phyloP scores from a whole-genome alignment of 169 alveolate species.

The Eimeria tenella region DNA sequence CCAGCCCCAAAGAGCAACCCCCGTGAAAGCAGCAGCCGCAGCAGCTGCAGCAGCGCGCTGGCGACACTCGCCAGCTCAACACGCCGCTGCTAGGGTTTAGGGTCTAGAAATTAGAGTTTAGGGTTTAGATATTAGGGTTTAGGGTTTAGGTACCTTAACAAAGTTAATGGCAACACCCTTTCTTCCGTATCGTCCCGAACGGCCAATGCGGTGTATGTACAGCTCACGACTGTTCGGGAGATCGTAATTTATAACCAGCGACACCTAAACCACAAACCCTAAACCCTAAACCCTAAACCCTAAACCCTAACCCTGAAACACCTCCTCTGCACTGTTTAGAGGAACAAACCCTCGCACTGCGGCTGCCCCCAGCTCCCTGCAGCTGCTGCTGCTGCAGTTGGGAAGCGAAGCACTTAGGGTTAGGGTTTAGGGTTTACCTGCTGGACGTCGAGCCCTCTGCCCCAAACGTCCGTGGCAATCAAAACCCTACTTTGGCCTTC shows the following conservation, averaged over 20 bases:
- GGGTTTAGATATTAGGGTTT: not conserved
- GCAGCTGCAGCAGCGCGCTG: too few relatives aligned
- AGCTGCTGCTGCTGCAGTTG: not conserved
- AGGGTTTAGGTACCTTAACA: slow-evolving; percentile 89
- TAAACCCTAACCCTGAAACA: not conserved
- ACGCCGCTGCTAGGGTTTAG: not conserved
- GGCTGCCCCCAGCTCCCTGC: not conserved
- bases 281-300: slow-evolving; percentile 45
- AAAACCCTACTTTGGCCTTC: slow-evolving; percentile 97
- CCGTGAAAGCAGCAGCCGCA: not conserved
- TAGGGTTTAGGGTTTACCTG: slow-evolving; percentile 84
- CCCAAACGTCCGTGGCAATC: slow-evolving; percentile 99
- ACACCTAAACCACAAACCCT: slow-evolving; percentile 82
- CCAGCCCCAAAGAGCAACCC: not conserved
- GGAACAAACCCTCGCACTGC: too few relatives aligned
- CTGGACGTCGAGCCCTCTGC: slow-evolving; percentile 99
- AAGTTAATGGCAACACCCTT: slow-evolving; percentile 98
- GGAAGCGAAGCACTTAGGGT: not conserved
- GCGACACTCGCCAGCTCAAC: too few relatives aligned
- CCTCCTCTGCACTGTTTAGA: too few relatives aligned
- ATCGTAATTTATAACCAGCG: slow-evolving; percentile 98
- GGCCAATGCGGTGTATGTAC: slow-evolving; percentile 99
- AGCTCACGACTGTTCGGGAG: slow-evolving; percentile 98
- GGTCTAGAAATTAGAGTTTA: not conserved
- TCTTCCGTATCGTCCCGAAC: slow-evolving; percentile 91